These are phyloP conservation scores for Onygenales sp. DNA, from an alignment of 2,329 filamentous ascomycete species.

Conservation along the genomic window DNA sequence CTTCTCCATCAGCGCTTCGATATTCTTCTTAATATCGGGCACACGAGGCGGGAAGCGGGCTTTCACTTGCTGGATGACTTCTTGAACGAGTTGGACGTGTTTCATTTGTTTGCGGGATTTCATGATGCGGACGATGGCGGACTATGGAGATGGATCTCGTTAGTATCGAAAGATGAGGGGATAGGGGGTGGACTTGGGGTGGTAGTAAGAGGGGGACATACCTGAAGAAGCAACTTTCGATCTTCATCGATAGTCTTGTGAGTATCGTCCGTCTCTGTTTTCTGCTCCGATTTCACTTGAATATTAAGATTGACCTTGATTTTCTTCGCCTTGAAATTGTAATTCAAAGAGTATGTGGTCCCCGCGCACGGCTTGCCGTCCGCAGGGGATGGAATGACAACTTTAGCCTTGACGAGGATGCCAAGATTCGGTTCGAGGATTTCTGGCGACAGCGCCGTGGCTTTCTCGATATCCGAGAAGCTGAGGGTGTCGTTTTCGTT, in stretches of 20 bases:
- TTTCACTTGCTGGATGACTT: constrained; percentile 93
- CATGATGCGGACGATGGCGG: constrained; percentile 98
- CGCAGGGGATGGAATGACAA: constrained; percentile 63
- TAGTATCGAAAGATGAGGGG: constrained; percentile 14
- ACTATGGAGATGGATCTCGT: constrained; percentile 46
- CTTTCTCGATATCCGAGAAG: constrained; percentile 78
- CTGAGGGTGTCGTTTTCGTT: constrained; percentile 79
- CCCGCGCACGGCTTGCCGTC: constrained; percentile 67
- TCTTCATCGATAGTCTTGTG: constrained; percentile 99
- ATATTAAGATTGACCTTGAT: constrained; percentile 95
- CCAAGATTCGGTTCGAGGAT: constrained; percentile 76
- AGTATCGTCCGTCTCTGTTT: constrained; percentile 91
- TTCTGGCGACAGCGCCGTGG: constrained; percentile 70
- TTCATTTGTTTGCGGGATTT: constrained; percentile 99
- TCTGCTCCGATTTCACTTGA: constrained; percentile 87
- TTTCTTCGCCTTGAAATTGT: constrained; percentile 97
- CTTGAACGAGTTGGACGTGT: constrained; percentile 85
- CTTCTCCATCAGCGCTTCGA: constrained; percentile 96
- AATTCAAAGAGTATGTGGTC: constrained; percentile 76
- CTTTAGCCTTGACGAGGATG: constrained; percentile 88
- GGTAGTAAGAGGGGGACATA: constrained; percentile 40
- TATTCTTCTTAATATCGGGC: constrained; percentile 97
- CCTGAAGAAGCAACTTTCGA: constrained; percentile 90
- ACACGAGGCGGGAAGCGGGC: constrained; percentile 88
- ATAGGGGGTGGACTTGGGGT: not conserved